Percentiles rank a stretch among this genome's conserved stretches.
Conservation (phyloP, 192 early-diverging fungal species). For the Glomus cerebriforme region DNA sequence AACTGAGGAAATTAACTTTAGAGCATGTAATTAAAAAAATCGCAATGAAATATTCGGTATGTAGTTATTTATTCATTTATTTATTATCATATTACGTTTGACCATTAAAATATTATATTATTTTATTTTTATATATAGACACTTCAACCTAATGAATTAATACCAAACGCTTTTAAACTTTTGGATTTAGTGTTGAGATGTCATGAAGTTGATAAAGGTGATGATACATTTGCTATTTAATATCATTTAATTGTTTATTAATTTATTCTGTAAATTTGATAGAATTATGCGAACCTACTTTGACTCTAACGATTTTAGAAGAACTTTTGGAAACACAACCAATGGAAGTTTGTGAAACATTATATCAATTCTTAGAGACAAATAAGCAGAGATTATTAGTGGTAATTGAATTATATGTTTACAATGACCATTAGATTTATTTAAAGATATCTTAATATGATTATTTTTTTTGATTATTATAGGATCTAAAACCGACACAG, state of each 20-base stretch:
- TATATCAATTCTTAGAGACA: conserved; percentile 15
- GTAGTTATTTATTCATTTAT: not conserved
- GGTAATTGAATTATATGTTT: not conserved
- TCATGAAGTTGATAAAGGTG: not conserved
- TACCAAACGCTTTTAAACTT: conserved; percentile 6
- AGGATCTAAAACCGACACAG: conserved; percentile 45
- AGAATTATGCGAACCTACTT: conserved; percentile 10
- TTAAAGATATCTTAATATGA: not conserved
- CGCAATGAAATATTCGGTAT: not conserved
- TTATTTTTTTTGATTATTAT: not conserved
- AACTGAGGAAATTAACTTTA: not conserved
- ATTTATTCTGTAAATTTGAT: not conserved
- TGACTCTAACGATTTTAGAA: conserved; percentile 12
- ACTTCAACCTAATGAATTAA: not conserved
- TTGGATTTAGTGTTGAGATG: not conserved
- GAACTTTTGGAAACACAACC: conserved; percentile 24
- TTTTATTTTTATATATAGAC: not conserved
- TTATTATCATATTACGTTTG: not conserved
- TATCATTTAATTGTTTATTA: not conserved
- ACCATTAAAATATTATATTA: not conserved
- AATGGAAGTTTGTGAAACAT: conserved; percentile 16
- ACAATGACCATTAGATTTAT: not conserved
- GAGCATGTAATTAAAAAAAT: conserved; percentile 10
- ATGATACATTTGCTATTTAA: not conserved
- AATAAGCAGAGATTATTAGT: conserved; percentile 18